A percentile compares a stretch with the other conserved stretches of the same genome.
Conservation (phyloP, 257 asterid species). For the Solanum megistacrolobum region DNA sequence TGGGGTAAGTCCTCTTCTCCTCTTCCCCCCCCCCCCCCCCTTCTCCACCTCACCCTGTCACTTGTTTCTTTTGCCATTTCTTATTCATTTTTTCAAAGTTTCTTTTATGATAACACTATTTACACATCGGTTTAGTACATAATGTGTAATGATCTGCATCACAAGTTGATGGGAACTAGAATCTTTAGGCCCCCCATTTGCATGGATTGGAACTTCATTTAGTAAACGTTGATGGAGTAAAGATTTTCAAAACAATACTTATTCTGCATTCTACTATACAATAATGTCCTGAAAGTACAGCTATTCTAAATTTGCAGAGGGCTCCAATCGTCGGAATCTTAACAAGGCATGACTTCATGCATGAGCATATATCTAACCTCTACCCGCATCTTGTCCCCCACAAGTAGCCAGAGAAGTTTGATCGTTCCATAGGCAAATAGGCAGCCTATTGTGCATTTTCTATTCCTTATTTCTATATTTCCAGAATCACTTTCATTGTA, state of each 20-base stretch:
- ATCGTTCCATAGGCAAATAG: not conserved
- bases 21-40: not conserved
- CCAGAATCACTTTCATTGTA: not conserved
- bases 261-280: not conserved
- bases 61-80: not conserved
- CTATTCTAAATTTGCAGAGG: constrained; percentile 39
- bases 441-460: not conserved
- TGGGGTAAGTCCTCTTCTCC: constrained; percentile 36
- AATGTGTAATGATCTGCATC: not conserved
- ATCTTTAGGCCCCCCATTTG: not conserved
- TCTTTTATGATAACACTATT: not conserved
- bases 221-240: not conserved
- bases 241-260: not conserved
- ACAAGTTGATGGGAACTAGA: not conserved
- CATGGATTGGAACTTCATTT: not conserved
- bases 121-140: not conserved
- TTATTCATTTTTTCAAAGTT: not conserved
- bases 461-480: not conserved
- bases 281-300: not conserved
- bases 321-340: constrained; percentile 66
- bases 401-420: not conserved
- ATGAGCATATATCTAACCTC: constrained; percentile 66
- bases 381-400: constrained; percentile 27
- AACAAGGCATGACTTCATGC: constrained; percentile 79
- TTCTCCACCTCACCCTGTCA: not conserved